Evolutionary conservation across 306 rosid genomes (phyloP).

Genomic region (Prunus mongolica): DNA sequence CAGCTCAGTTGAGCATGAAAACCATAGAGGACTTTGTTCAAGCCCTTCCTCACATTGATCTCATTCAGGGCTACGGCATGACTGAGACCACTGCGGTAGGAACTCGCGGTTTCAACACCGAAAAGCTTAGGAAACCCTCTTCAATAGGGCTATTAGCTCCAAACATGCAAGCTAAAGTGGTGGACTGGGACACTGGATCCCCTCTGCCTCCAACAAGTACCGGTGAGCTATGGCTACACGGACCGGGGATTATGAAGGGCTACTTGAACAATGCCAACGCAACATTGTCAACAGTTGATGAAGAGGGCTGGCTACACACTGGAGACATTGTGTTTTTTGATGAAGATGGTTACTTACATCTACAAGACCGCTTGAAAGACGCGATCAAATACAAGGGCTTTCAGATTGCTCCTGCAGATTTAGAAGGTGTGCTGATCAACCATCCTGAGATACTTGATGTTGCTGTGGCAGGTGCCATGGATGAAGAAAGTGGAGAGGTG

Average conservation of each 20-base stretch:
- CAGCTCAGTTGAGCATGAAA: slow-evolving; percentile 54
- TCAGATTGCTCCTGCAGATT: slow-evolving; percentile 64
- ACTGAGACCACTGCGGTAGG: slow-evolving; percentile 85
- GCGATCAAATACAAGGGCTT: slow-evolving; percentile 89
- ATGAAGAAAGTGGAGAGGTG: slow-evolving; percentile 68
- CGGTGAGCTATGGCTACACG: slow-evolving; percentile 88
- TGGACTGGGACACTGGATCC: slow-evolving; percentile 53
- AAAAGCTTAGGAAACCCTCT: slow-evolving; percentile 44
- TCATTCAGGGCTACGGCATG: slow-evolving; percentile 98
- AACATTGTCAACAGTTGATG: slow-evolving; percentile 58
- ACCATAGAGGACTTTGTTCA: slow-evolving; percentile 44
- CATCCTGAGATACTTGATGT: slow-evolving; percentile 46
- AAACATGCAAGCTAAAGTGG: slow-evolving; percentile 81
- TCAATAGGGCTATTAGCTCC: slow-evolving; percentile 89
- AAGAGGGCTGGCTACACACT: slow-evolving; percentile 73
- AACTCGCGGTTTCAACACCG: slow-evolving; percentile 78
- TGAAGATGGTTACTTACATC: slow-evolving; percentile 57
- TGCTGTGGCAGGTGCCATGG: slow-evolving; percentile 38
- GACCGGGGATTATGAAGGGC: slow-evolving; percentile 76
- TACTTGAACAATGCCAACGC: slow-evolving; percentile 71
- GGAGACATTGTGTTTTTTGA: slow-evolving; percentile 78
- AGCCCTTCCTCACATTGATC: slow-evolving; percentile 58
- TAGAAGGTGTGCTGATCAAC: slow-evolving; percentile 41
- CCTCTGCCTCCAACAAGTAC: slow-evolving; percentile 63
- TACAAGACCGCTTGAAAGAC: slow-evolving; percentile 82